Base-by-base conservation (phyloP, 495 filamentous ascomycete genomes). In the Podospora pseudoanserina region DNA sequence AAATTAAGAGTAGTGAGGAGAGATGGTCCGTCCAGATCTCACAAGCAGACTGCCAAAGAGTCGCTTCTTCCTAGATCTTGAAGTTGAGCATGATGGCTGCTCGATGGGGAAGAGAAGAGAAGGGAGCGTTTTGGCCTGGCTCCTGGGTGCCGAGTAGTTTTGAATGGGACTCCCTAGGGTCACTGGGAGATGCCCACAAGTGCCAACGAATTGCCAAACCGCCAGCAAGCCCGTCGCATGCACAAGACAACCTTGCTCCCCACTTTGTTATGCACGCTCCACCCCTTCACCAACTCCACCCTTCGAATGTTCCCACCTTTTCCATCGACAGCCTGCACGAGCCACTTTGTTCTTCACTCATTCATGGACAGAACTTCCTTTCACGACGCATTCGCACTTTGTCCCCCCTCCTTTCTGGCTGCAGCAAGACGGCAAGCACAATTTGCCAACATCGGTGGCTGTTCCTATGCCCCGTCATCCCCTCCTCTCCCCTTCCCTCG, bases 51-150 rank as follows among this genome's bases (percentile, higher is more conserved):
- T 81, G 73, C 77, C 61, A 71, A 71, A 70, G 77, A 82, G 81
- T 78, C 80, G 80, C 79, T 78, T 79, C 75, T 76, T 78, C 79
- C 73, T 79, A 82, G 76, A 82, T 80, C 75, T 76, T 81, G 67
- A 64, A 80, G 74, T 80, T 78, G 78, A 81, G 75, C 81, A 83
- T 83, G 72, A 71, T 78, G 74, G 72, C 79, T 71, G 79, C 78
- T 82, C 79, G 78, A 80, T 83, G 70, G 75, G 71, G 73, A 73
- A 67, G 75, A 75, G 68, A 71, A 76, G 67, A 74, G 74, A 69
- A 70, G 70, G 72, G 65, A 67, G 61, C 66, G 59, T 74, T 70
- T 74, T 72, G 75, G 76, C 74, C 77, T 74, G 76, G 72, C 60
- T 60, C 64, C 65, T 49, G 79, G 79, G 77, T 76, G 74, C 77